phyloP scores from a whole-genome alignment of 495 filamentous ascomycete species.

The Clohesyomyces aquaticus region DNA sequence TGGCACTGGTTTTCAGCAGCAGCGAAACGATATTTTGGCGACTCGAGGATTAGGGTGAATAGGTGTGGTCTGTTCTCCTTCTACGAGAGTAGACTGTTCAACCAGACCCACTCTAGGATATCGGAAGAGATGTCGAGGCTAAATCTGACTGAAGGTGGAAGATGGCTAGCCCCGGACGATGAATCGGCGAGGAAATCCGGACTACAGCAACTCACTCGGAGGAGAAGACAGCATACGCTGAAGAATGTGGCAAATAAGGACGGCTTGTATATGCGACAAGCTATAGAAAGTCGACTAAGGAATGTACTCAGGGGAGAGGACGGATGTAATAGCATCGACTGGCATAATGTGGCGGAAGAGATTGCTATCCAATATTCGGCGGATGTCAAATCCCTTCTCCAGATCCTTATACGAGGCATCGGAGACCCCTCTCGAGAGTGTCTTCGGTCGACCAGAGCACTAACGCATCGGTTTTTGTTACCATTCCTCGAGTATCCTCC shows the following conservation, averaged over 20 bases:
- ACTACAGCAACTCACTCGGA: conserved; percentile 38
- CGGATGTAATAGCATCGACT: conserved; percentile 43
- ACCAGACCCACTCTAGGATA: conserved; percentile 27
- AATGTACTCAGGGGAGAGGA: conserved; percentile 24
- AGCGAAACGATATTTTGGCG: conserved; percentile 31
- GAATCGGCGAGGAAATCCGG: conserved; percentile 9
- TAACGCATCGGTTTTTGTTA: conserved; percentile 30
- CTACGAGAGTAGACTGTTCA: conserved; percentile 41
- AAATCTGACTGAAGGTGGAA: conserved; percentile 42
- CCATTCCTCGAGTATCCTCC: conserved; percentile 29
- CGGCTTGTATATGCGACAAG: conserved; percentile 40
- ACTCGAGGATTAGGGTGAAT: conserved; percentile 38
- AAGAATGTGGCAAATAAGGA: conserved; percentile 38
- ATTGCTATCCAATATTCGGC: conserved; percentile 21
- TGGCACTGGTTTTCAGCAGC: conserved; percentile 39
- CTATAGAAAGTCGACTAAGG: conserved; percentile 38
- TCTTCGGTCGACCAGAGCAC: conserved; percentile 2
- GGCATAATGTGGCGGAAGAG: conserved; percentile 32
- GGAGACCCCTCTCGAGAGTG: not conserved
- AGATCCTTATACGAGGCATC: conserved; percentile 1
- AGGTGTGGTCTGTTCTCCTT: conserved; percentile 46
- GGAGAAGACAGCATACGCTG: conserved; percentile 43
- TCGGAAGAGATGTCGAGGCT: conserved; percentile 34
- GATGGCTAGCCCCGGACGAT: conserved; percentile 33
- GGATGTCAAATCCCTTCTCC: conserved; percentile 2